Conservation (phyloP, 2,329 filamentous ascomycete genomes). For the Periconia digitata region DNA sequence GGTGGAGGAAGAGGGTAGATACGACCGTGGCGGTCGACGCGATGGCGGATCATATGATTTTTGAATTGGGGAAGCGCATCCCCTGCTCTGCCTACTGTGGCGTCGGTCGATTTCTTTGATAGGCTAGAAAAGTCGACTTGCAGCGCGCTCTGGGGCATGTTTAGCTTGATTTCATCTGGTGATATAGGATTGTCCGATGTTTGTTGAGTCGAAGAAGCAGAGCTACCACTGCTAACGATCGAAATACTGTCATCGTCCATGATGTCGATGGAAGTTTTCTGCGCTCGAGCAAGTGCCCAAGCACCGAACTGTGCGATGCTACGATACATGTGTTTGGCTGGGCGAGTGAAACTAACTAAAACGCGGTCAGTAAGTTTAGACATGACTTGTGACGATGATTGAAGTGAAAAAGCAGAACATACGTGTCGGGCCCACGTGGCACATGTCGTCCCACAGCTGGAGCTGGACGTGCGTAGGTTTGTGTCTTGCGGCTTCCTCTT, state of each 20-base stretch:
- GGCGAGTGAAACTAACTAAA: conserved; percentile 97
- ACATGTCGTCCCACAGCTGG: conserved; percentile 94
- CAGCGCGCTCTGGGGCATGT: conserved; percentile 15
- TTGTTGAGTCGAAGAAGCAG: conserved; percentile 15
- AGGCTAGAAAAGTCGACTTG: conserved; percentile 23
- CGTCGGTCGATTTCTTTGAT: conserved; percentile 12
- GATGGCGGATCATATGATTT: conserved; percentile 88
- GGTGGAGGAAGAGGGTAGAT: conserved; percentile 68
- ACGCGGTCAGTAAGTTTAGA: too few species aligned
- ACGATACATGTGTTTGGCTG: conserved; percentile 94
- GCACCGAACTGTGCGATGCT: conserved; percentile 91
- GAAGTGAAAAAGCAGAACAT: too few species aligned
- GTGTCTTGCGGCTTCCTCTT: conserved; percentile 69
- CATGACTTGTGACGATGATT: too few species aligned
- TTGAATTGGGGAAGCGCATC: conserved; percentile 79
- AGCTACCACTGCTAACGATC: conserved; percentile 64
- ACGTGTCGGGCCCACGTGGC: conserved; percentile 86
- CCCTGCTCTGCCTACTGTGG: conserved; percentile 76
- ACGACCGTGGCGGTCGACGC: conserved; percentile 75
- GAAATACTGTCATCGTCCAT: conserved; percentile 77
- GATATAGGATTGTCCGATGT: conserved; percentile 20
- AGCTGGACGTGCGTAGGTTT: conserved; percentile 88
- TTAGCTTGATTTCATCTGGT: conserved; percentile 25
- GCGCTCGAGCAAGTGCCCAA: conserved; percentile 83
- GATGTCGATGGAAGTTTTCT: conserved; percentile 78